Evolutionary conservation across 805 yeast species (phyloP).

Genomic region (Candida maesae): DNA sequence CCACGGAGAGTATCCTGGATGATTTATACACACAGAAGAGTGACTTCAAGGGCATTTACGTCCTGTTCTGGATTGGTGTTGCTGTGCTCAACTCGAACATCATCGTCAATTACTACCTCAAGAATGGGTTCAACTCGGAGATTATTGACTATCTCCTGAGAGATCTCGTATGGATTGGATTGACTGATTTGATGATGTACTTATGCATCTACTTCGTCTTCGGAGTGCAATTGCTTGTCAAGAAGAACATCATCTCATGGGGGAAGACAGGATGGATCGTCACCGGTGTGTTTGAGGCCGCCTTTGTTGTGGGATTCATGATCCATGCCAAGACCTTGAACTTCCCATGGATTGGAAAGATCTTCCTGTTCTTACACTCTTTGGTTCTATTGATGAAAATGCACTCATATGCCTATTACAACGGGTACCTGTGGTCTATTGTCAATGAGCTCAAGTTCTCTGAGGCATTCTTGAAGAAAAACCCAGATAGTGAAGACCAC

Average conservation of each 20-base stretch:
- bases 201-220: constrained; percentile 57
- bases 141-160: constrained; percentile 54
- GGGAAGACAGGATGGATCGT: constrained; percentile 55
- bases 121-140: constrained; percentile 47
- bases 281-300: constrained; percentile 54
- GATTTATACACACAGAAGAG: constrained; percentile 13
- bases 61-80: constrained; percentile 69
- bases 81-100: constrained; percentile 41
- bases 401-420: constrained; percentile 90
- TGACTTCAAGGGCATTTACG: constrained; percentile 73
- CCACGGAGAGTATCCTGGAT: constrained; percentile 24
- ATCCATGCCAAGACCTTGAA: constrained; percentile 50
- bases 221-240: constrained; percentile 53
- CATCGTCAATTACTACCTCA: constrained; percentile 48
- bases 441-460: constrained; percentile 51
- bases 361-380: constrained; percentile 79
- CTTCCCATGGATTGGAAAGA: constrained; percentile 89
- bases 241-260: constrained; percentile 53
- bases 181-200: constrained; percentile 77
- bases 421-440: constrained; percentile 81
- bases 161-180: constrained; percentile 63
- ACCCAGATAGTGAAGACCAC: constrained; percentile 28
- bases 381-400: constrained; percentile 89
- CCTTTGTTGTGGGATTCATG: constrained; percentile 50
- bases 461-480: constrained; percentile 38